Evolutionary conservation across 1,284 basidiomycete genomes (phyloP), one percentile per base, ranked within the genome.

Genomic region (Ustilago curta): DNA sequence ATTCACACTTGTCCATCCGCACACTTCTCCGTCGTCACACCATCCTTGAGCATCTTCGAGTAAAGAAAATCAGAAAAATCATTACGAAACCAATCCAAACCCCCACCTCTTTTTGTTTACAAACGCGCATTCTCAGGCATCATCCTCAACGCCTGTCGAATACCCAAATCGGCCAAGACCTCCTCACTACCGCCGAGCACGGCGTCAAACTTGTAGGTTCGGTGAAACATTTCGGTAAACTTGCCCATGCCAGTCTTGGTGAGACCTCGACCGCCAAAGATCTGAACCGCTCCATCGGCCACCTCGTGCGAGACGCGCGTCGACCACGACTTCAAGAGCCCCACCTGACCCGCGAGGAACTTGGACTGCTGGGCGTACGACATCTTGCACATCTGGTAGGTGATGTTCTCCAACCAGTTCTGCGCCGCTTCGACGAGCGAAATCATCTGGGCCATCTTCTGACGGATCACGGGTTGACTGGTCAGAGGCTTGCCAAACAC

Each of bases 361-460:
- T 81, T 78, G 44, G 87, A 85, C 86, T 94, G 94, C 84, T 96
- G 90, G 63, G 88, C 89, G 85, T 97, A 85, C 81, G 85, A 85
- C 93, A 82, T 85, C 79, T 94, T 91, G 83, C 89, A 90, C 94
- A 96, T 96, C 86, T 96, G 94, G 85, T 91, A 90, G 0, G 94
- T 95, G 70, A 96, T 87, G 81, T 90, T 91, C 87, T 97, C 95
- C 27, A 96, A 87, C 93, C 94, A 97, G 50, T 89, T 90, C 83
- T 97, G 94, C 60, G 90, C 90, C 0, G 92, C 90, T 86, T 95
- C 93, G 37, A 89, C 88, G 64, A 93, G 91, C 23, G 92, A 89
- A 66, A 95, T 93, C 92, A 95, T 94, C 27, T 87, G 87, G 2
- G 93, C 93, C 51, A 96, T 86, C 88, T 94, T 95, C 78, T 89